Evolutionary conservation across 139 green algal species (phyloP).

Genomic region (Bryopsis sp.): DNA sequence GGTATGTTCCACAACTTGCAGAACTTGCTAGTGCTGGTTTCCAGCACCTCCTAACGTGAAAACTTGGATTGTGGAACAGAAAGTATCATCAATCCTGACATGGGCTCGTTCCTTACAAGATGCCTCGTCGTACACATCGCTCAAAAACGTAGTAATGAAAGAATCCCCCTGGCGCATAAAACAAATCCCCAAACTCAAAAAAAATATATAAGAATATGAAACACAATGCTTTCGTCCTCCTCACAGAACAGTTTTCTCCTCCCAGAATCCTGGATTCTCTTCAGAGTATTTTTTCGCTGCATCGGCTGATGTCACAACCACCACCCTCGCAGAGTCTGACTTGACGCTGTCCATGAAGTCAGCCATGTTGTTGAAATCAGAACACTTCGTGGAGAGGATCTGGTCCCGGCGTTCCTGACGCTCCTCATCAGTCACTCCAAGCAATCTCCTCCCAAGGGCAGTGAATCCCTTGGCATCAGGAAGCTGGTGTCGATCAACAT

Average conservation of each 20-base stretch:
- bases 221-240: not conserved
- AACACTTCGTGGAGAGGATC: slow-evolving; percentile 63
- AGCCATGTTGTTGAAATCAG: slow-evolving; percentile 76
- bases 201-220: too few species aligned
- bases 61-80: too few species aligned
- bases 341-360: slow-evolving; percentile 60
- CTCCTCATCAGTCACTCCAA: slow-evolving; percentile 87
- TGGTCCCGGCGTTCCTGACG: slow-evolving; percentile 82
- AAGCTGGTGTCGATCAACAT: slow-evolving; percentile 92
- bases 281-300: slow-evolving; percentile 49
- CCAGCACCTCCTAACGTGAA: too few species aligned
- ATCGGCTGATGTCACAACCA: slow-evolving; percentile 71
- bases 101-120: too few species aligned
- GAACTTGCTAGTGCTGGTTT: too few species aligned
- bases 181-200: too few species aligned
- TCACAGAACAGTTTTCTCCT: slow-evolving; percentile 64
- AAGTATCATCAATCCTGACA: too few species aligned
- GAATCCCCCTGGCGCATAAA: too few species aligned
- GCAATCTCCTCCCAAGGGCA: slow-evolving; percentile 80
- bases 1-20: too few species aligned
- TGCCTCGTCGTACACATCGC: too few species aligned
- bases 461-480: slow-evolving; percentile 78
- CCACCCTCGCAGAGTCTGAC: slow-evolving; percentile 51
- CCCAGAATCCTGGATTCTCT: slow-evolving; percentile 66
- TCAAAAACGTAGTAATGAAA: too few species aligned